Base-by-base conservation (phyloP, 371 early-diverging fungal species). In the Dichotomocladium elegans region DNA sequence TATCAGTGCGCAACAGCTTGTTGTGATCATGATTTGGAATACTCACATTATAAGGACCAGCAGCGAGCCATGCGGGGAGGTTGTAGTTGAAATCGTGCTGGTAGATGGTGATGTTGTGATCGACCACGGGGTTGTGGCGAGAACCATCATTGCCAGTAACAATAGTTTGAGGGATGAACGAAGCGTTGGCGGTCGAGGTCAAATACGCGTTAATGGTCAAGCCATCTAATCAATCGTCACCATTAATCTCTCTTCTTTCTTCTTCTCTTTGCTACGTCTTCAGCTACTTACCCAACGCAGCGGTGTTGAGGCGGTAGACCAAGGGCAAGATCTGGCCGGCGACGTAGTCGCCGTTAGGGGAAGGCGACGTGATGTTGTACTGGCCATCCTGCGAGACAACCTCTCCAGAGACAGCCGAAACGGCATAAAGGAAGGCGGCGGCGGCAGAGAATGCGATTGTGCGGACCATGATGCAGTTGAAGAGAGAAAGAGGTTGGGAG, bases 311-410 rank as follows among this genome's bases (percentile, higher is more conserved):
- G 31, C 58, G 62, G 37, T 64, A 74, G 30, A 58, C 61, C 17
- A 68, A 52, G n/a, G 72, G 75, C 24, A 75, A 53, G 41, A 64
- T 64, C 58, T 71, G 72, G 29, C 72, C 72, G 17, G 70, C 66
- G 11, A 75, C 72, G 44, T 67, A 75, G 44, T 63, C 59, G 21
- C 64, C 58, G 41, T 68, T 61, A 14, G 55, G 59, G 15, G 58
- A 55, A 41, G 72, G 72, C n/a, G 67, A 60, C 4, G 72, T 67
- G 25, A 75, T 67, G 55, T 71, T 74, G 53, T 43, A 58, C 30
- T 46, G 51, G 11, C 47, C 48, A 42, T 56, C 56, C 29, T 21
- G 24, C 7, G 54, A 54, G 21, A 41, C 28, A 11, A 17, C n/a
- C 9, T 19, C 31, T 2, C 35, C 47, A 1, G 45, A 28, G 29